Evolutionary conservation across 2,329 filamentous ascomycete genomes (phyloP).

Genomic region (Aspergillus arachidicola): DNA sequence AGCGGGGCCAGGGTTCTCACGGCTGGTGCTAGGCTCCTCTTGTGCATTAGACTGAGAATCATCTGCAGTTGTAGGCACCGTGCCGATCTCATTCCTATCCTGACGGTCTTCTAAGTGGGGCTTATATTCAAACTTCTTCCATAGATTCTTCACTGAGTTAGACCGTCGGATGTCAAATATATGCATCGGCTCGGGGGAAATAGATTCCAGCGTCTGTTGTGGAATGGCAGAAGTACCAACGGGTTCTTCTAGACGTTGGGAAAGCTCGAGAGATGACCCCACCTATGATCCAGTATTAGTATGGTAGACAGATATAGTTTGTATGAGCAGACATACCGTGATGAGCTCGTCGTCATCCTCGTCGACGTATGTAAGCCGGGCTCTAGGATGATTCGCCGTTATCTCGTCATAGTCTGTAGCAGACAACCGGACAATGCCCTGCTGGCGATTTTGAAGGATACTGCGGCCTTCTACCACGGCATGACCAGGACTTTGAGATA

Average conservation of each 20-base stretch:
- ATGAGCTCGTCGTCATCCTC: slow-evolving; percentile 51
- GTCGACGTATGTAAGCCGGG: slow-evolving; percentile 48
- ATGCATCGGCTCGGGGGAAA: slow-evolving; percentile 38
- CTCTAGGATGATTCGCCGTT: slow-evolving; percentile 43
- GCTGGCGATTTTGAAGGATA: slow-evolving; percentile 14
- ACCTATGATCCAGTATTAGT: slow-evolving; percentile 36
- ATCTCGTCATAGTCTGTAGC: slow-evolving; percentile 47
- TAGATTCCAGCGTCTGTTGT: not conserved
- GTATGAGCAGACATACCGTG: slow-evolving; percentile 38
- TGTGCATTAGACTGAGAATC: slow-evolving; percentile 9
- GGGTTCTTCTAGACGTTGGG: slow-evolving; percentile 49
- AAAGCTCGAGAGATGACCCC: slow-evolving; percentile 50
- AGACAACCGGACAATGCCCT: slow-evolving; percentile 44
- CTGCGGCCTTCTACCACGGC: not conserved
- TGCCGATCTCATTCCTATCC: slow-evolving; percentile 1
- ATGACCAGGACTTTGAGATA: not conserved
- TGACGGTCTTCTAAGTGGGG: slow-evolving; percentile 1
- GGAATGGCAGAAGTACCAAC: slow-evolving; percentile 14
- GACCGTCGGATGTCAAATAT: slow-evolving; percentile 50
- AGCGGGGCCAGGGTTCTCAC: slow-evolving; percentile 14
- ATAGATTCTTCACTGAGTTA: slow-evolving; percentile 41
- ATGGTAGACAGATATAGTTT: not conserved
- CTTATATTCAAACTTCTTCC: slow-evolving; percentile 36
- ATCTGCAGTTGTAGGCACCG: slow-evolving; percentile 1
- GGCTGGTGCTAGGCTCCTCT: slow-evolving; percentile 10